Conservation (phyloP, 2,329 filamentous ascomycete genomes). For the Penicillium capsulatum region DNA sequence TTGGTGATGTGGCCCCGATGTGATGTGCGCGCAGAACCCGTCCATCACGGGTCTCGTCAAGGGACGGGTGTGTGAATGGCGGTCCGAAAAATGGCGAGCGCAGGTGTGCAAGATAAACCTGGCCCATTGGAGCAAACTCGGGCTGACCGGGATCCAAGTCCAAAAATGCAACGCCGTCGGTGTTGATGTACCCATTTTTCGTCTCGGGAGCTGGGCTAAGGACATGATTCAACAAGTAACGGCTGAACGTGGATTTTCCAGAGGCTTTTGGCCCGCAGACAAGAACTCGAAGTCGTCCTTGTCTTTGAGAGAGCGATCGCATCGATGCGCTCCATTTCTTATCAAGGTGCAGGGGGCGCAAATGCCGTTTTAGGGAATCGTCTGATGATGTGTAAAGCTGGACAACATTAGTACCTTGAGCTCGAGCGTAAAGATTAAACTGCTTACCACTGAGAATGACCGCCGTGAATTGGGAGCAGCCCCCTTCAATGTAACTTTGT, state of each 20-base stretch:
- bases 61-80: slow-evolving; percentile 50
- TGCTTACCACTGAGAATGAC: slow-evolving; percentile 42
- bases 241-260: slow-evolving; percentile 59
- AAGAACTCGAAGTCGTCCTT: slow-evolving; percentile 41
- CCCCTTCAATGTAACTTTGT: slow-evolving; percentile 30
- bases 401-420: slow-evolving; percentile 13
- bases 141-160: slow-evolving; percentile 59
- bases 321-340: slow-evolving; percentile 44
- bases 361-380: slow-evolving; percentile 39
- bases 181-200: slow-evolving; percentile 27
- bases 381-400: slow-evolving; percentile 43
- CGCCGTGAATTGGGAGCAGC: slow-evolving; percentile 26
- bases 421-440: neutral
- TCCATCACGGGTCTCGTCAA: slow-evolving; percentile 34
- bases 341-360: slow-evolving; percentile 42
- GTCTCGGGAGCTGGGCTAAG: slow-evolving; percentile 40
- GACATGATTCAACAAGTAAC: slow-evolving; percentile 53
- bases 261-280: slow-evolving; percentile 54
- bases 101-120: slow-evolving; percentile 55
- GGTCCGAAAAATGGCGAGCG: slow-evolving; percentile 52
- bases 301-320: slow-evolving; percentile 42
- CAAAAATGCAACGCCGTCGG: slow-evolving; percentile 50
- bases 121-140: slow-evolving; percentile 57
- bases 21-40: slow-evolving; percentile 50
- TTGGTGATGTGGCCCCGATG: slow-evolving; percentile 51